Percentiles rank a stretch among this genome's conserved stretches.
Evolutionary conservation across 78 protist genomes (phyloP).

Genomic region (Capsaspora owczarzaki): DNA sequence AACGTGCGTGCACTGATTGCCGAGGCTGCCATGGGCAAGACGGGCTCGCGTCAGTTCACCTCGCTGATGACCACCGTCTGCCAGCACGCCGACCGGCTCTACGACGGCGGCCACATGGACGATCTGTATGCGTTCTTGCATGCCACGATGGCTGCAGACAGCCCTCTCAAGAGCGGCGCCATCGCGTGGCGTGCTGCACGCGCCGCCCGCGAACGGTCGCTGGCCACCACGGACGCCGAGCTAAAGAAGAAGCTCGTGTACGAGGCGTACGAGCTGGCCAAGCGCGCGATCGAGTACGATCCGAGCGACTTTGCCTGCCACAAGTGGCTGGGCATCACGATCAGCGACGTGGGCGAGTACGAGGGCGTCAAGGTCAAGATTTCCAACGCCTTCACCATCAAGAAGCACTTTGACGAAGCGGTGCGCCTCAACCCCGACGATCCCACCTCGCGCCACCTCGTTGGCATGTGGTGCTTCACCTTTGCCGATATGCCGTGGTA

Average conservation of each 20-base stretch:
- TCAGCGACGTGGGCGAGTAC: background rate
- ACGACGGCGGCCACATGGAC: no score
- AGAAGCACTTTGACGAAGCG: constrained; percentile 26
- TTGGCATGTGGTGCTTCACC: constrained; percentile 28
- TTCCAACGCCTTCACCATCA: background rate
- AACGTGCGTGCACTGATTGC: no score
- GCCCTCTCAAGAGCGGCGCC: no score
- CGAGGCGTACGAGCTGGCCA: background rate
- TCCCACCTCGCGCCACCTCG: constrained; percentile 29
- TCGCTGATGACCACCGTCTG: background rate
- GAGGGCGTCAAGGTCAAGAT: background rate
- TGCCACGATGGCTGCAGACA: no score
- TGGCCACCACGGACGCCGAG: no score
- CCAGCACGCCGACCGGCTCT: background rate
- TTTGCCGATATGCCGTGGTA: constrained; percentile 32
- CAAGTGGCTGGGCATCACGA: background rate
- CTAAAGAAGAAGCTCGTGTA: background rate
- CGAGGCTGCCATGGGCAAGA: background rate
- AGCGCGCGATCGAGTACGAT: background rate
- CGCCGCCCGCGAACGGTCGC: no score
- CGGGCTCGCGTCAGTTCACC: background rate
- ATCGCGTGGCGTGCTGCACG: no score
- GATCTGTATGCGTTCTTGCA: no score
- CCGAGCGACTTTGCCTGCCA: background rate
- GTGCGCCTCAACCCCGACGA: constrained; percentile 9